phyloP scores from a whole-genome alignment of 495 filamentous ascomycete species.

The Lepidopterella palustris region DNA sequence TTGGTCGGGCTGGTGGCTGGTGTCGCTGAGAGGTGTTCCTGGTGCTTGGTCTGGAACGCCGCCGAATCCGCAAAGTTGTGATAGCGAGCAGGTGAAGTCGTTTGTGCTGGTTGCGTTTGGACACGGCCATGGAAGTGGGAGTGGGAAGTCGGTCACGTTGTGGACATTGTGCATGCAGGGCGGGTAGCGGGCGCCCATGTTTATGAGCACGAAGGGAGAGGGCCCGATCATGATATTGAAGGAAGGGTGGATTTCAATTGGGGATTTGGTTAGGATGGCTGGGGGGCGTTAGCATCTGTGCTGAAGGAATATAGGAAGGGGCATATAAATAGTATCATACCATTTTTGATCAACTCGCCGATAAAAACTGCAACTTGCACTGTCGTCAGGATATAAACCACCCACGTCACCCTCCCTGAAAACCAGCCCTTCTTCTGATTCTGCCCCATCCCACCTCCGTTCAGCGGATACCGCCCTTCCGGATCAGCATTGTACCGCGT shows the following conservation, averaged over 20 bases:
- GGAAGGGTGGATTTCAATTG: constrained; percentile 75
- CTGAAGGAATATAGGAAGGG: constrained; percentile 5
- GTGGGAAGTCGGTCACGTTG: constrained; percentile 39
- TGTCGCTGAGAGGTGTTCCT: constrained; percentile 40
- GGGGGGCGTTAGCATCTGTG: constrained; percentile 36
- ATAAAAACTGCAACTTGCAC: constrained; percentile 86
- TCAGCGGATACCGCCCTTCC: constrained; percentile 37
- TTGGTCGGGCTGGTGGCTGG: constrained; percentile 63
- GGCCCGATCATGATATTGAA: constrained; percentile 98
- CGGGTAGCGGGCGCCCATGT: constrained; percentile 89
- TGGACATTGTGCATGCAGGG: constrained; percentile 93
- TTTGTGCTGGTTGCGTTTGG: constrained; percentile 62
- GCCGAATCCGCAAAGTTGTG: constrained; percentile 72
- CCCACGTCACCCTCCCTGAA: constrained; percentile 63
- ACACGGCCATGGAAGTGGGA: constrained; percentile 59
- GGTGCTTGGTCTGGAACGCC: constrained; percentile 58
- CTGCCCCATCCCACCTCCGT: constrained; percentile 43
- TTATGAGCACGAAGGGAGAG: constrained; percentile 81
- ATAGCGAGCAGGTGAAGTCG: constrained; percentile 55
- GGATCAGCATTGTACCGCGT: constrained; percentile 29
- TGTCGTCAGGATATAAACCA: constrained; percentile 71
- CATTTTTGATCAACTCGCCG: constrained; percentile 74
- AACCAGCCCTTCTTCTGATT: constrained; percentile 47
- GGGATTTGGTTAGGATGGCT: constrained; percentile 59
- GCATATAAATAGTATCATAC: constrained; percentile 42